A percentile compares a stretch with the other conserved stretches of the same genome.
These are phyloP conservation scores for Paramyrothecium roridum DNA, from an alignment of 2,329 filamentous ascomycete genomes.

Conservation along the genomic window DNA sequence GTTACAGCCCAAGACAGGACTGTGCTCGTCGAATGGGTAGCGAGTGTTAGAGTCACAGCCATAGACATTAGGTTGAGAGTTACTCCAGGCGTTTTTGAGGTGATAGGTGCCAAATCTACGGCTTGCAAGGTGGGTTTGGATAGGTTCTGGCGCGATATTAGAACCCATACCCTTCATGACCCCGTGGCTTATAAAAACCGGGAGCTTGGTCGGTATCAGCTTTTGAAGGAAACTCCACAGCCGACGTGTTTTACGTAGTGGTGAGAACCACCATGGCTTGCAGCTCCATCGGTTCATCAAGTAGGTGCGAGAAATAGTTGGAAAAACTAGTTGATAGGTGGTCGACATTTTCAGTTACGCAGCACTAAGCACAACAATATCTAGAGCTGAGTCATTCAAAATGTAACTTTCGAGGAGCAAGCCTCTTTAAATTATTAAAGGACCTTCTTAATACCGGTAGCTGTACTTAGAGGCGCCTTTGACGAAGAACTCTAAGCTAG, in stretches of 20 bases:
- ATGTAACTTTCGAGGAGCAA: no score
- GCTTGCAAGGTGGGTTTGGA: constrained; percentile 57
- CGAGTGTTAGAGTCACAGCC: constrained; percentile 59
- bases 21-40: constrained; percentile 60
- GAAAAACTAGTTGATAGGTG: no score
- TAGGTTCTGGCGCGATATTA: constrained; percentile 64
- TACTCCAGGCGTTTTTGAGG: constrained; percentile 61
- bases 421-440: no score
- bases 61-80: constrained; percentile 59
- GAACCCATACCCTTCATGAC: constrained; percentile 65
- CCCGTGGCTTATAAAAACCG: constrained; percentile 65
- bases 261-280: background rate
- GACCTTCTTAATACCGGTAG: no score
- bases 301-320: no score
- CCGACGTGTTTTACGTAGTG: constrained; percentile 60
- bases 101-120: constrained; percentile 58
- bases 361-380: no score
- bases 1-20: constrained; percentile 52
- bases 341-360: no score
- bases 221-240: constrained; percentile 54
- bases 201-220: constrained; percentile 55
- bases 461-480: no score
- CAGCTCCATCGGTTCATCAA: background rate
- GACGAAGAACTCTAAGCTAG: no score
- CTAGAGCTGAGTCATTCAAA: no score